phyloP scores from a whole-genome alignment of 345 rosid genomes.

The Tarenaya hassleriana region DNA sequence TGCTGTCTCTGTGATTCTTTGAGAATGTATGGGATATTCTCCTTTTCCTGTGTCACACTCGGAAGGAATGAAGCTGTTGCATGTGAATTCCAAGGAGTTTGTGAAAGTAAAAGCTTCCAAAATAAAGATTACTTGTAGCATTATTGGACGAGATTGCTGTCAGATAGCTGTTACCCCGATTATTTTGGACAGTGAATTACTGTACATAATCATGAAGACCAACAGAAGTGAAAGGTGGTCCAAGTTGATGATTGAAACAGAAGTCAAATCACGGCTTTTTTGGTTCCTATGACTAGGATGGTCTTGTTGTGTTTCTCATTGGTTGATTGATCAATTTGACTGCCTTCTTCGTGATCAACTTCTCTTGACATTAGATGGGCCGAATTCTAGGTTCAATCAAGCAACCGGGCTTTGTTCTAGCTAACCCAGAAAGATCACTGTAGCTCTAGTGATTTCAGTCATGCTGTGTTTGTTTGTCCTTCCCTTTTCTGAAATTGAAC shows the following conservation, averaged over 20 bases:
- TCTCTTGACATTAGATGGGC: constrained; percentile 5
- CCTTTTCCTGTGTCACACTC: too few relatives aligned
- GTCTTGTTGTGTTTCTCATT: too few relatives aligned
- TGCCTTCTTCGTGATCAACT: too few relatives aligned
- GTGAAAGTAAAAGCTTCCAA: too few relatives aligned
- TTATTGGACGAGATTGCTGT: neutral
- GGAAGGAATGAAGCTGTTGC: too few relatives aligned
- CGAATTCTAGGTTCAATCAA: neutral
- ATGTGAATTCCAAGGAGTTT: too few relatives aligned
- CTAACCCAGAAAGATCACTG: neutral
- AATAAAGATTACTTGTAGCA: neutral
- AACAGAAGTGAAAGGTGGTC: too few relatives aligned
- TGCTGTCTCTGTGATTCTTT: neutral
- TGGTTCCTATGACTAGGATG: too few relatives aligned
- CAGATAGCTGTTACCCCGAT: neutral
- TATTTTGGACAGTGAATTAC: too few relatives aligned
- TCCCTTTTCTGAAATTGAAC: neutral
- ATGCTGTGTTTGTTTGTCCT: neutral
- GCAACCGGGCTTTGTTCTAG: constrained; percentile 5
- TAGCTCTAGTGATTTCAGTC: neutral
- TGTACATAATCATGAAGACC: too few relatives aligned
- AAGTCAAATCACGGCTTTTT: constrained; percentile 9
- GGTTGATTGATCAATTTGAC: too few relatives aligned
- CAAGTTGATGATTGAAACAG: too few relatives aligned
- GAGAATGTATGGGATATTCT: neutral